Base-by-base conservation (phyloP, 75 land plant species). In the Pinus albicaulis region DNA sequence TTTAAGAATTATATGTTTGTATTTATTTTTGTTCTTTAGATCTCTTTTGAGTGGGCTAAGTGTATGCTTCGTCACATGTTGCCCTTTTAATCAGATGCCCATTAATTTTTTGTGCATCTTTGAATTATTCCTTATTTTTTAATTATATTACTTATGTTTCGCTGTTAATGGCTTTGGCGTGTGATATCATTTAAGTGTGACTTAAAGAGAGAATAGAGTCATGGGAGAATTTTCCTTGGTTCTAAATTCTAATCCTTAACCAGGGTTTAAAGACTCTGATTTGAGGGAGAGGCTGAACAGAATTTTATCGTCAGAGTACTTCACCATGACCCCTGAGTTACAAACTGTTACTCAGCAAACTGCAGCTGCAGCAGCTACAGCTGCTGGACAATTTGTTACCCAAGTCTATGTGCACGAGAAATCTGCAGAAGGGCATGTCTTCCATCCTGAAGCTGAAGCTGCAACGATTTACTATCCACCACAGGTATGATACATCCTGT, bases 291-390 rank as follows among this genome's bases (percentile, higher is more conserved):
- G 86, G 73, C 73, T 96, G 63, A 82, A 89, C 76, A 94, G 93
- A 88, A 94, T 96, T 31, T 63, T 96, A 74, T 84, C 90, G 4
- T 93, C 98, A 3, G 95, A 94, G 63, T 96, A 94, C 61, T 92
- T 90, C 77, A 92, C 95, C 12, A 92, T 90, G 73, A 92, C 89
- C 7, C 98, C 99, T 5, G 98, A 92, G 84, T 82, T 96, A 31
- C 90, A 87, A 68, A 83, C 83, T 36, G 82, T 84, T 3, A 80
- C 72, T 31, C 74, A 84, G 74, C 80, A 86, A 41, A 76, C 79
- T 22, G 82, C 86, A 56, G 85, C 74, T 57, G 82, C 82, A 28
- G 88, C 86, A 55, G 95, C 92, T 24, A 89, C 92, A 38, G 94
- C 89, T 4, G 84, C 88, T 56, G 98, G 84, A 28, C 89, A 82